These are phyloP conservation scores for Ottelia alismoides DNA, from an alignment of 106 monocot genomes.

Conservation along the genomic window DNA sequence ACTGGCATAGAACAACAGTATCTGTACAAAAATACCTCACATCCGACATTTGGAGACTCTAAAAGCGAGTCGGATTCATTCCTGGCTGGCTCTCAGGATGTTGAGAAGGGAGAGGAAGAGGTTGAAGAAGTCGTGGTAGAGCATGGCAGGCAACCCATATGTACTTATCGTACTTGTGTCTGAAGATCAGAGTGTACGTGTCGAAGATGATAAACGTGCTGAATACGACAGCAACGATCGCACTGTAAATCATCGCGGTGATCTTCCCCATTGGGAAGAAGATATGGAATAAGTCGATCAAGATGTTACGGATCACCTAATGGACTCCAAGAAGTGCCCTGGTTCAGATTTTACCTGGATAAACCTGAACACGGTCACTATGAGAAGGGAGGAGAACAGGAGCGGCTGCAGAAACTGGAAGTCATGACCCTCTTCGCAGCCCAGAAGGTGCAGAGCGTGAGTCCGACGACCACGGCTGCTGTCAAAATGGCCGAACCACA, in stretches of 20 bases:
- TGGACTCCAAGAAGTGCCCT: background rate
- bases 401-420: slow-evolving; percentile 61
- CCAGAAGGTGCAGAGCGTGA: slow-evolving; percentile 62
- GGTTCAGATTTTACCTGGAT: slow-evolving; percentile 25
- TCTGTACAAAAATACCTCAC: no score
- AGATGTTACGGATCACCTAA: background rate
- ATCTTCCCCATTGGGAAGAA: slow-evolving; percentile 37
- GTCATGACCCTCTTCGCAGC: slow-evolving; percentile 51
- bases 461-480: slow-evolving; percentile 17
- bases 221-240: slow-evolving; percentile 26
- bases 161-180: no score
- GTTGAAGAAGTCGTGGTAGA: slow-evolving; percentile 59
- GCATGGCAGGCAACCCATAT: slow-evolving; percentile 25
- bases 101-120: slow-evolving; percentile 42
- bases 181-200: slow-evolving; percentile 57
- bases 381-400: slow-evolving; percentile 22
- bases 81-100: background rate
- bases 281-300: no score
- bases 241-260: slow-evolving; percentile 22
- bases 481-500: slow-evolving; percentile 23
- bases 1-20: no score
- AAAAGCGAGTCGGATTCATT: no score
- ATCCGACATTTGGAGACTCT: no score
- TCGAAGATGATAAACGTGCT: slow-evolving; percentile 55
- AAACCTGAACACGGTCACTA: slow-evolving; percentile 24